Evolutionary conservation across 169 alveolate species (phyloP).

Genomic region (Plasmodium cynomolgi): DNA sequence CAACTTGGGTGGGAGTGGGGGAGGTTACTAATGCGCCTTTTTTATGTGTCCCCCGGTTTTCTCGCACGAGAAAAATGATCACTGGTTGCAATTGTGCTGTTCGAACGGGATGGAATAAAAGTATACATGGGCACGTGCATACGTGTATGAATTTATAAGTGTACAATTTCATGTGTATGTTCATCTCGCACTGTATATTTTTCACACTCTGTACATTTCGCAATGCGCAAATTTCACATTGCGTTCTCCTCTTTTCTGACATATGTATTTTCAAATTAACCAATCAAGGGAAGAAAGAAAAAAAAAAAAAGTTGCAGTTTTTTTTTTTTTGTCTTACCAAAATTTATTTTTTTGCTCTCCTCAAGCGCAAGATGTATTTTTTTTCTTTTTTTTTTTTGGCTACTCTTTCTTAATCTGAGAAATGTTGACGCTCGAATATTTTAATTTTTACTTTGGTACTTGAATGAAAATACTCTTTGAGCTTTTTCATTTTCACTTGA

Average conservation of each 20-base stretch:
- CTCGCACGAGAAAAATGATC: not conserved
- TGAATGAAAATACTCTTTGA: not conserved
- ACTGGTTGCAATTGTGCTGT: not conserved
- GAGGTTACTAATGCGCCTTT: not conserved
- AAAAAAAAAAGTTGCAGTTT: not conserved
- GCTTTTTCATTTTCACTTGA: not conserved
- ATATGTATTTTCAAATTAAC: not conserved
- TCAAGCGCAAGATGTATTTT: conserved; percentile 8
- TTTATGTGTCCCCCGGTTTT: conserved; percentile 12
- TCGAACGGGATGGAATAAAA: not conserved
- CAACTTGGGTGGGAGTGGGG: not conserved
- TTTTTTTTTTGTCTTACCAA: conserved; percentile 14
- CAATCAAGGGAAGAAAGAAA: not conserved
- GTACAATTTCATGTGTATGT: not conserved
- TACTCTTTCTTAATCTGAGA: conserved; percentile 6
- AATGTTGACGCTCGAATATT: conserved; percentile 6
- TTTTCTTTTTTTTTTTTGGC: not conserved
- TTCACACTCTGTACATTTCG: not conserved
- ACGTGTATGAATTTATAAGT: not conserved
- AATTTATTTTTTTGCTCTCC: conserved; percentile 20
- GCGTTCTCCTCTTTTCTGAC: not conserved
- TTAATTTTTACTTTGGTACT: conserved; percentile 15
- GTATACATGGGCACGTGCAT: not conserved
- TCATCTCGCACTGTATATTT: not conserved
- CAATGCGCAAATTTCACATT: not conserved